Evolutionary conservation across 164 flowering plant species (phyloP), one percentile per base, ranked within the genome.

Genomic region (Magnolia changhungtana): DNA sequence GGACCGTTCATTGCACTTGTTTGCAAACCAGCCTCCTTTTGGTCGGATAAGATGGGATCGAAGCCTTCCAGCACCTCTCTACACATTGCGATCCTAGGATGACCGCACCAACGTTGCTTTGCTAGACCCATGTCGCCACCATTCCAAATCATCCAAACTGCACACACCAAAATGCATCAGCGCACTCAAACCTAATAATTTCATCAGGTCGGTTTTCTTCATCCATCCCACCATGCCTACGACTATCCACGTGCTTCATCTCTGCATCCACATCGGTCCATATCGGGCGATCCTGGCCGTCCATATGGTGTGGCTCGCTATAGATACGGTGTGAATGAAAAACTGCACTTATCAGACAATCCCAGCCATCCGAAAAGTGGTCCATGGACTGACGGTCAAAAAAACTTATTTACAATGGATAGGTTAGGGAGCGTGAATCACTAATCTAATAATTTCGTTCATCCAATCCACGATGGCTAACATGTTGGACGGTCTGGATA

Each of bases 51-150:
- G 61, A 55, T 55, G 61, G 61, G 16, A 55, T 55, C 61, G 61
- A 55, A 9, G 13, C 61, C 13, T 55, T 11, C 10, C 61, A 11
- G 18, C 13, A 11, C 2, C 61, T 55, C 61, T 55, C 61, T 16
- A 11, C 18, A 16, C 61, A 7, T 67, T 31, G 71, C 70, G 49
- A 67, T 67, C 71, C 71, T 67, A 29, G 29, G 71, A 27, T 29
- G 71, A 67, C 7, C 71, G 71, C 71, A 67, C 71, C 71, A 67
- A 67, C 71, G 13, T 68, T 31, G 71, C 71, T 24, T 68, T 31
- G 45, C 29, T 68, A 37, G 20, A 16, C 71, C 50, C 29, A 4
- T 68, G 50, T 24, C 71, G 7, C 21, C 71, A 68, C 51, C 71
- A 13, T 16, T 16, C 49, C 31, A 68, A 31, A 24, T 14, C 31